Evolutionary conservation across 164 flowering plant genomes (phyloP).

Genomic region (Taxillus chinensis): DNA sequence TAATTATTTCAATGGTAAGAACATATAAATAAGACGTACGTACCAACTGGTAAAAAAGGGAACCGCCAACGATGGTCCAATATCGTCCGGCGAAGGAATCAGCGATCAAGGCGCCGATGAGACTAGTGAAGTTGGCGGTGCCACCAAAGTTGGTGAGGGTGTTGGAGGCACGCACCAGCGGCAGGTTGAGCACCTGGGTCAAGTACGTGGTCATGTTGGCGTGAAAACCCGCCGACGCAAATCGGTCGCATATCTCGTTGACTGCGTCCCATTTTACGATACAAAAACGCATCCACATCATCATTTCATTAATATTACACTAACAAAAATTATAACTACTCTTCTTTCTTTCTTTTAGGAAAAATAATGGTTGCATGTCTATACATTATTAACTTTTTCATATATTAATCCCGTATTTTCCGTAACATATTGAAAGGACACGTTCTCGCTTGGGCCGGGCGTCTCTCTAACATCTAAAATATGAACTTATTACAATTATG

Average conservation of each 20-base stretch:
- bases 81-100: slow-evolving; percentile 59
- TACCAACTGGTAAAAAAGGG: slow-evolving; percentile 50
- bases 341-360: too few relatives aligned
- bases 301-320: neutral
- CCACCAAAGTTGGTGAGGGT: slow-evolving; percentile 53
- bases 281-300: neutral
- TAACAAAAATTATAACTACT: too few relatives aligned
- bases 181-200: slow-evolving; percentile 52
- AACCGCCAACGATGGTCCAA: slow-evolving; percentile 44
- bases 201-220: slow-evolving; percentile 65
- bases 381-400: too few relatives aligned
- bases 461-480: too few relatives aligned
- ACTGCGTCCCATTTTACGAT: slow-evolving; percentile 21
- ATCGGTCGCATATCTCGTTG: slow-evolving; percentile 53
- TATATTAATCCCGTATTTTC: too few relatives aligned
- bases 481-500: too few relatives aligned
- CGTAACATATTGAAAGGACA: too few relatives aligned
- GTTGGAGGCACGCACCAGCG: slow-evolving; percentile 56
- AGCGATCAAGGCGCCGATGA: slow-evolving; percentile 53
- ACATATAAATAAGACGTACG: neutral
- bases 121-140: slow-evolving; percentile 44
- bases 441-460: too few relatives aligned
- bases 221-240: slow-evolving; percentile 46
- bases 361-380: too few relatives aligned
- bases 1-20: neutral